phyloP scores from a whole-genome alignment of 441 rosid species.

The Croton setiger region DNA sequence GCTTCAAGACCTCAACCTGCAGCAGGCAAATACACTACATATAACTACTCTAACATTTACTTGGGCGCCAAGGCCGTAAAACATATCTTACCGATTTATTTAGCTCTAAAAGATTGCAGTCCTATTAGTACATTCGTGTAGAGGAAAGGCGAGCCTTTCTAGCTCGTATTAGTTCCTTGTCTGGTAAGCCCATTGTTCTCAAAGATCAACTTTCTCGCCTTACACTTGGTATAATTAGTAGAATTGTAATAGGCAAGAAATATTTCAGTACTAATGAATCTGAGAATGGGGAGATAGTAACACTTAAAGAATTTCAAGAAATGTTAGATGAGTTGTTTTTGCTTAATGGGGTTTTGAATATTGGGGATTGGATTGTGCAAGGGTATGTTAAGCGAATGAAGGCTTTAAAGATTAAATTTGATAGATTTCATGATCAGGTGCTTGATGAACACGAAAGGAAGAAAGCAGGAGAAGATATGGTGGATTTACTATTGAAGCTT shows the following conservation, averaged over 20 bases:
- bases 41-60: conserved; percentile 27
- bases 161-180: neutral
- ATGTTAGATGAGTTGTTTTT: conserved; percentile 34
- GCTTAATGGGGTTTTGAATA: conserved; percentile 35
- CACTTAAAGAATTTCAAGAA: conserved; percentile 28
- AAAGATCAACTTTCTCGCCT: conserved; percentile 27
- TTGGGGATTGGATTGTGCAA: conserved; percentile 39
- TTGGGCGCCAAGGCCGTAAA: conserved; percentile 41
- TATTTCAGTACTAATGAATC: conserved; percentile 15
- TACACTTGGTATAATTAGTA: conserved; percentile 27
- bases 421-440: conserved; percentile 26
- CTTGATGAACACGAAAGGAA: conserved; percentile 25
- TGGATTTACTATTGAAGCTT: conserved; percentile 31
- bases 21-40: conserved; percentile 38
- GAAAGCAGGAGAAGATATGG: conserved; percentile 28
- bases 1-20: conserved; percentile 32
- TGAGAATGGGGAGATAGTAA: neutral
- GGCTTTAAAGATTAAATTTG: conserved; percentile 22
- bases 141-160: conserved; percentile 28
- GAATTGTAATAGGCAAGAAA: conserved; percentile 36
- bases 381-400: conserved; percentile 36
- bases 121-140: conserved; percentile 32
- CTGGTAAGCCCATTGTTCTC: conserved; percentile 21
- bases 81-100: conserved; percentile 27
- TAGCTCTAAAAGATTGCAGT: conserved; percentile 28